A percentile compares a stretch with the other conserved stretches of the same genome.
These are phyloP conservation scores for Termitomyces sp. DNA, from an alignment of 768 basidiomycete species.

Conservation along the genomic window DNA sequence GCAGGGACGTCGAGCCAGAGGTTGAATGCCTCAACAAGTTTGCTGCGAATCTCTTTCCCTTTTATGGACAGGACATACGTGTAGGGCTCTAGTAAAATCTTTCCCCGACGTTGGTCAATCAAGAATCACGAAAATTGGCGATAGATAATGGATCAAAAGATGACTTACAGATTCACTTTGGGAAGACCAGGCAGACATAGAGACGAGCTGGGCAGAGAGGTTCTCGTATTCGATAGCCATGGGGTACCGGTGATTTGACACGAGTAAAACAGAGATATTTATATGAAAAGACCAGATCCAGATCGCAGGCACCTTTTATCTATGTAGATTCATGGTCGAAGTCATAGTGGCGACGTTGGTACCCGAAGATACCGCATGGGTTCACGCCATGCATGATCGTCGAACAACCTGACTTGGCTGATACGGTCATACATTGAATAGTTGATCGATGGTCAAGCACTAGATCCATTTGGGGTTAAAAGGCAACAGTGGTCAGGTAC, in stretches of 20 bases:
- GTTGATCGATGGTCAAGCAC: not conserved
- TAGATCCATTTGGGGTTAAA: not conserved
- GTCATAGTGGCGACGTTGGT: not conserved
- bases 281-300: no score
- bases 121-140: not conserved
- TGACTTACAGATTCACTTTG: not conserved
- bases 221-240: not conserved
- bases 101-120: not conserved
- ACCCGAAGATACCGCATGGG: not conserved
- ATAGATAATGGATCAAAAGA: not conserved
- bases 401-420: not conserved
- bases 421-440: no score
- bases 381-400: not conserved
- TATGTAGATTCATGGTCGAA: no score
- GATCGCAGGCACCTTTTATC: not conserved
- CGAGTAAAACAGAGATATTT: not conserved
- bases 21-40: slow-evolving; percentile 92
- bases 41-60: slow-evolving; percentile 88
- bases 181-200: not conserved
- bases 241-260: not conserved
- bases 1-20: slow-evolving; percentile 81
- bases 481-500: not conserved
- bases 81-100: slow-evolving; percentile 71
- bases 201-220: not conserved
- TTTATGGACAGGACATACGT: slow-evolving; percentile 78